Conservation (phyloP, 2,329 filamentous ascomycete species). For the Westerdykella aurantiaca region DNA sequence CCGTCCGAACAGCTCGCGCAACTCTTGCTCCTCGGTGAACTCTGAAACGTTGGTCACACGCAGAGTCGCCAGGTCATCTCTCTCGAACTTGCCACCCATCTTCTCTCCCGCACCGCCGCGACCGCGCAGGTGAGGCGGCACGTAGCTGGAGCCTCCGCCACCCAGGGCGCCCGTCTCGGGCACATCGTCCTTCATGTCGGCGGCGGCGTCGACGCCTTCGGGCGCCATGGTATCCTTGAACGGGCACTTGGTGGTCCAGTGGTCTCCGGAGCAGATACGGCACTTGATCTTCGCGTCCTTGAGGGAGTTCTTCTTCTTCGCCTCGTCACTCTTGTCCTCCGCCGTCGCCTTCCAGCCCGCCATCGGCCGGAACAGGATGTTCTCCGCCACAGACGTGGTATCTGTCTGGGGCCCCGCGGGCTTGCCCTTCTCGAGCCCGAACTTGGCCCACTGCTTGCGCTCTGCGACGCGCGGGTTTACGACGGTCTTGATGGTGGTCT, state of each 20-base stretch:
- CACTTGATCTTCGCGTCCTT: constrained; percentile 99
- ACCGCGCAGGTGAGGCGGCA: constrained; percentile 86
- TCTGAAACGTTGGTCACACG: constrained; percentile 98
- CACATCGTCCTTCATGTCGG: constrained; percentile 44
- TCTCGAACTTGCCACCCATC: constrained; percentile 91
- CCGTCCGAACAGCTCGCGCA: constrained; percentile 96
- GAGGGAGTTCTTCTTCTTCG: constrained; percentile 62
- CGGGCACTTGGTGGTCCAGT: constrained; percentile 97
- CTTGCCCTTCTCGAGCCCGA: constrained; percentile 85
- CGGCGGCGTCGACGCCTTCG: constrained; percentile 48
- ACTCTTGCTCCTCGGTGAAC: constrained; percentile 90
- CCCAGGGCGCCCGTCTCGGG: constrained; percentile 52
- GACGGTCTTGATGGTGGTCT: constrained; percentile 82
- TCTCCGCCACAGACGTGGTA: constrained; percentile 91
- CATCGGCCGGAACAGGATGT: constrained; percentile 92
- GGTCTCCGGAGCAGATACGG: constrained; percentile 96
- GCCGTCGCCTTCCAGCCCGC: constrained; percentile 90
- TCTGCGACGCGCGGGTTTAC: constrained; percentile 97
- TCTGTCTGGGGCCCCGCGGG: constrained; percentile 73
- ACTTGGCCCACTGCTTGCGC: constrained; percentile 88
- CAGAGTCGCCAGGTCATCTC: constrained; percentile 93
- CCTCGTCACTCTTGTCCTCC: constrained; percentile 69
- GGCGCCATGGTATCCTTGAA: constrained; percentile 99
- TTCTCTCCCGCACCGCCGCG: constrained; percentile 72
- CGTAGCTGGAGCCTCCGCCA: constrained; percentile 73